phyloP scores from a whole-genome alignment of 108 stramenopile species.

The Skeletonema menzelii region DNA sequence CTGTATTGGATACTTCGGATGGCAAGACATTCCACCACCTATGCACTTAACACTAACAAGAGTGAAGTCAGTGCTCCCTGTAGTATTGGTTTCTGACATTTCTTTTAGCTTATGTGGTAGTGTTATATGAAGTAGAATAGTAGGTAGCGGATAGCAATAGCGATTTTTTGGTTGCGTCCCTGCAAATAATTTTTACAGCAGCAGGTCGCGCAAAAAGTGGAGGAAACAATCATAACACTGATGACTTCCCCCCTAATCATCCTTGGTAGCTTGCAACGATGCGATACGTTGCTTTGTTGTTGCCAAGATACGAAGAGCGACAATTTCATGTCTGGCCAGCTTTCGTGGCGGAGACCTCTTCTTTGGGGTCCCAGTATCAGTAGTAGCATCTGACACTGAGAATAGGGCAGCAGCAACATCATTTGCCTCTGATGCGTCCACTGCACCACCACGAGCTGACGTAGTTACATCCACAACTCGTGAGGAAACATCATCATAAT shows the following conservation, averaged over 20 bases:
- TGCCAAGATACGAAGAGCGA: conserved; percentile 38
- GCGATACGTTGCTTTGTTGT: conserved; percentile 37
- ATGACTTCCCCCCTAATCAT: background rate
- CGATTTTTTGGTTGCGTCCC: background rate
- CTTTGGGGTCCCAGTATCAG: background rate
- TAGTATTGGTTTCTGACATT: background rate
- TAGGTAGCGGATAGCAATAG: background rate
- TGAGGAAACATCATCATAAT: background rate
- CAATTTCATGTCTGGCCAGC: conserved; percentile 35
- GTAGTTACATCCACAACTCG: background rate
- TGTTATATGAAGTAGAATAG: conserved; percentile 1
- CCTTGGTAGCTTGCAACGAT: conserved; percentile 16
- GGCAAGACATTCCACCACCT: no score
- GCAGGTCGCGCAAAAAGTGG: background rate
- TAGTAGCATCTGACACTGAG: background rate
- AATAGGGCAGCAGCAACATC: conserved; percentile 11
- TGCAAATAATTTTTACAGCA: background rate
- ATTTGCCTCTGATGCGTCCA: background rate
- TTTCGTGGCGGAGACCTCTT: conserved; percentile 15
- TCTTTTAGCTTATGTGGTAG: background rate
- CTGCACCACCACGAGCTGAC: conserved; percentile 19
- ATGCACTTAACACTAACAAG: no score
- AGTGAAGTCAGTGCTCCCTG: no score
- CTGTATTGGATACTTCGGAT: no score
- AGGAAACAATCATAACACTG: background rate